Base-by-base conservation (phyloP, 768 basidiomycete species). In the Suillus cothurnatus region DNA sequence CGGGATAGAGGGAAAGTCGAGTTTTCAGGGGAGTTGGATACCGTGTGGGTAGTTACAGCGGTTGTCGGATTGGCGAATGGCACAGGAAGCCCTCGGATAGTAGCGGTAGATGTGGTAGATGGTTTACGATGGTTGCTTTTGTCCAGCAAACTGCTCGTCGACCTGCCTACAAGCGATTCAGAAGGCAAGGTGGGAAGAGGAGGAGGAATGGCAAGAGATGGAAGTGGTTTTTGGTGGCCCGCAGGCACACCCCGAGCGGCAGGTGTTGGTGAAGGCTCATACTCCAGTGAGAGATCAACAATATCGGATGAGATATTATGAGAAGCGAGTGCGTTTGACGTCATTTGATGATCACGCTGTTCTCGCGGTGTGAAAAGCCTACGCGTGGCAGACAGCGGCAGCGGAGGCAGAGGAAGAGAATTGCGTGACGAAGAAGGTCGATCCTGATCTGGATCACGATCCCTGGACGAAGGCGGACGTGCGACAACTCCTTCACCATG, bases 11-110 rank as follows among this genome's bases (percentile, higher is more conserved):
- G 74, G 32, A 72, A 69, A 2, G 73, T 62, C 17, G 78, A 69
- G 26, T 64, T 66, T 64, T 76, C 77, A 36, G 80, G 78, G 7
- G 81, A 76, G 65, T 81, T 83, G 5, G 86, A 85, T 6, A 87
- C 88, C 0, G 88, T 91, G 67, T 89, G 87, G 0, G 85, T 74
- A 1, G 89, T 90, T 15, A 92, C 63, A 19, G 88, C 88, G 21
- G 90, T 92, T 43, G 90, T 91, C 1, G 88, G 80, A 64, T 81
- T 85, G 0, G 85, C 84, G 3, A 84, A 86, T 41, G 88, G 72
- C 9, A 82, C 69, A 12, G 86, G 81, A 57, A 85, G 63, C 59
- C 76, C 76, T 69, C 86, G 83, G 39, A 85, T 72, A 5, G 86
- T 88, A n/a, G 71, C 63, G 26, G 72, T 78, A 7, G 83, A 84